phyloP scores from a whole-genome alignment of 106 monocot genomes.

The Acorus gramineus region DNA sequence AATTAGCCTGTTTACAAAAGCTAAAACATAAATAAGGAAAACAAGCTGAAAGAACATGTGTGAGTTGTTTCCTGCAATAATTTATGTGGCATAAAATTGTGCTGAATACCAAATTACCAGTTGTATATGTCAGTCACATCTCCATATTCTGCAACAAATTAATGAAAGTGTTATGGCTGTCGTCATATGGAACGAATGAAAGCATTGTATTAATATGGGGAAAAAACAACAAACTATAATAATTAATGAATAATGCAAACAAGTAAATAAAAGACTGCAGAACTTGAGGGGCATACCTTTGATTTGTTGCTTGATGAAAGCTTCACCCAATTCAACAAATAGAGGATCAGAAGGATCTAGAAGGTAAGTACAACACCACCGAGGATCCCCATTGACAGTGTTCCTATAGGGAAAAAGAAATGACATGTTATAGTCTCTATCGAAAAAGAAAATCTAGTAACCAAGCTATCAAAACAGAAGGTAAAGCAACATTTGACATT shows the following conservation, averaged over 20 bases:
- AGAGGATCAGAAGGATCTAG: constrained; percentile 87
- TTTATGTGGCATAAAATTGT: no score
- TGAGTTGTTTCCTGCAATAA: no score
- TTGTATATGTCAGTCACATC: constrained; percentile 84
- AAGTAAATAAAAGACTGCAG: background rate
- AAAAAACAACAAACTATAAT: no score
- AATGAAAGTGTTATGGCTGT: background rate
- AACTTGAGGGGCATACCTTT: constrained; percentile 26
- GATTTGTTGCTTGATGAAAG: constrained; percentile 74
- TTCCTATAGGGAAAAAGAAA: constrained; percentile 46
- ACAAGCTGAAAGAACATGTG: background rate
- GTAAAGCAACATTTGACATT: background rate
- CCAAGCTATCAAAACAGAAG: background rate
- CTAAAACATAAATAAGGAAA: no score
- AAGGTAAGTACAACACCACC: constrained; percentile 97
- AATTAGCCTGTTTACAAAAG: no score
- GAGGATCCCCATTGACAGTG: constrained; percentile 75
- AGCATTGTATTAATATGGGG: no score
- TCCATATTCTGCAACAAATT: constrained; percentile 68
- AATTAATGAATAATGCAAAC: background rate
- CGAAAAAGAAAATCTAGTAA: no score
- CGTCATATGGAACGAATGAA: no score
- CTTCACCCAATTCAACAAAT: constrained; percentile 72
- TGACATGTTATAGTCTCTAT: no score
- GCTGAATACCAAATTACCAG: constrained; percentile 38